Evolutionary conservation across 2,329 filamentous ascomycete species (phyloP).

Genomic region (Fusarium sambucinum): DNA sequence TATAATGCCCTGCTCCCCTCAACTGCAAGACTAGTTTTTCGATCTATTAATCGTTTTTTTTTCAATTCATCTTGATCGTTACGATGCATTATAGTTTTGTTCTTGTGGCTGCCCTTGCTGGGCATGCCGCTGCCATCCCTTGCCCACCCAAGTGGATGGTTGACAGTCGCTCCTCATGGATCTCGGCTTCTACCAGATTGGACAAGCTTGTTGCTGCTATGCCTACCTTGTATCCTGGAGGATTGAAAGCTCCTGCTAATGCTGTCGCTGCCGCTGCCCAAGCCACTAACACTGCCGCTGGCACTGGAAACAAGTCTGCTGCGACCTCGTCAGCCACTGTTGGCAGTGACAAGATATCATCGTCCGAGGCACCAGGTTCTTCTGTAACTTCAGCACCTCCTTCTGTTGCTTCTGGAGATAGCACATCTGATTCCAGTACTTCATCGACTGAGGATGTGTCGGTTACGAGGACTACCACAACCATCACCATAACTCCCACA

Average conservation of each 20-base stretch:
- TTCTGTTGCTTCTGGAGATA: background rate
- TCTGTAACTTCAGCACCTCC: background rate
- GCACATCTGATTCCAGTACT: background rate
- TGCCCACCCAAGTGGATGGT: constrained; percentile 6
- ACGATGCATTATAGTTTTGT: constrained; percentile 19
- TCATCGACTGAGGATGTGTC: background rate
- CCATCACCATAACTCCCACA: constrained; percentile 10
- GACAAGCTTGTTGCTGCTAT: constrained; percentile 6
- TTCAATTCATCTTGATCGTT: background rate
- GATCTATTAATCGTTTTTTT: background rate
- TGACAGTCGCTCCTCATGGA: background rate
- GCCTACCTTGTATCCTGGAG: constrained; percentile 13
- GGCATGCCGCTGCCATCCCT: constrained; percentile 14
- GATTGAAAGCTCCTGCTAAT: constrained; percentile 2
- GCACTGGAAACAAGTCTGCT: background rate
- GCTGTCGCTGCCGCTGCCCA: background rate
- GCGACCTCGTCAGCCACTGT: background rate
- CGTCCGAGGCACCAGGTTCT: background rate
- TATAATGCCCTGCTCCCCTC: background rate
- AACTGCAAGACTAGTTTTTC: background rate
- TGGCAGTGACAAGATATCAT: background rate
- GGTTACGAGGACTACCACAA: constrained; percentile 17
- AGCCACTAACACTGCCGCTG: background rate
- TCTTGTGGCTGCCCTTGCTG: constrained; percentile 18
- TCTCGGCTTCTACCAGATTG: constrained; percentile 16